phyloP scores from a whole-genome alignment of 495 filamentous ascomycete genomes.

The Trichoderma orchidacearum region DNA sequence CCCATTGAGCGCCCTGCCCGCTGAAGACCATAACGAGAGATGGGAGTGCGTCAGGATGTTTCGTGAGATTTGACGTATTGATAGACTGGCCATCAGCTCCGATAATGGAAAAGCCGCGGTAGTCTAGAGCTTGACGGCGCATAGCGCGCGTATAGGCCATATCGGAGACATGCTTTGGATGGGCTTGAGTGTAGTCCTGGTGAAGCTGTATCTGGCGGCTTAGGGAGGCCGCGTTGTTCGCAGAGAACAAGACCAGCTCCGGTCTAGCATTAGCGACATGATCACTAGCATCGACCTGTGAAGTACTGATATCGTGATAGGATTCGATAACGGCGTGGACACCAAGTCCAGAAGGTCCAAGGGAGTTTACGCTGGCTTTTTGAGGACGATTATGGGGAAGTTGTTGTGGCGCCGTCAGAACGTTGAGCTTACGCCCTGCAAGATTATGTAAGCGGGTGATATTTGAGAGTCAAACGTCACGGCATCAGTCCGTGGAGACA shows the following conservation, averaged over 20 bases:
- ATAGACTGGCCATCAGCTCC: neutral
- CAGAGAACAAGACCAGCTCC: neutral
- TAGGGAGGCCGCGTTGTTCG: neutral
- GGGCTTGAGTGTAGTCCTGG: neutral
- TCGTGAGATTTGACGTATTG: neutral
- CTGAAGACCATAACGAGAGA: slow-evolving; percentile 6
- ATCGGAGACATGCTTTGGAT: neutral
- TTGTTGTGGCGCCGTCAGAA: slow-evolving; percentile 7
- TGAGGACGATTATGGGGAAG: slow-evolving; percentile 11
- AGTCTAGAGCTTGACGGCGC: neutral
- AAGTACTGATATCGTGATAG: no score
- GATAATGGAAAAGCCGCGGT: slow-evolving; percentile 1
- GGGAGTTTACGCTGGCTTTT: slow-evolving; percentile 27
- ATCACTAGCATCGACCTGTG: neutral
- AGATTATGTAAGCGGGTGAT: neutral
- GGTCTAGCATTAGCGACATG: neutral
- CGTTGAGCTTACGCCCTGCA: slow-evolving; percentile 3
- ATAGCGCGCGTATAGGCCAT: slow-evolving; percentile 3
- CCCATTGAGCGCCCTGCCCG: slow-evolving; percentile 11
- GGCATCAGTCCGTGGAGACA: slow-evolving; percentile 13
- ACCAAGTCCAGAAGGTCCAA: slow-evolving; percentile 13
- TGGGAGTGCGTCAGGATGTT: neutral
- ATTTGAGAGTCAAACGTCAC: no score
- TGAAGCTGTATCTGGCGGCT: neutral
- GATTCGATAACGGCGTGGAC: neutral